phyloP scores from a whole-genome alignment of 2,329 filamentous ascomycete genomes.

The Neonectria neomacrospora region DNA sequence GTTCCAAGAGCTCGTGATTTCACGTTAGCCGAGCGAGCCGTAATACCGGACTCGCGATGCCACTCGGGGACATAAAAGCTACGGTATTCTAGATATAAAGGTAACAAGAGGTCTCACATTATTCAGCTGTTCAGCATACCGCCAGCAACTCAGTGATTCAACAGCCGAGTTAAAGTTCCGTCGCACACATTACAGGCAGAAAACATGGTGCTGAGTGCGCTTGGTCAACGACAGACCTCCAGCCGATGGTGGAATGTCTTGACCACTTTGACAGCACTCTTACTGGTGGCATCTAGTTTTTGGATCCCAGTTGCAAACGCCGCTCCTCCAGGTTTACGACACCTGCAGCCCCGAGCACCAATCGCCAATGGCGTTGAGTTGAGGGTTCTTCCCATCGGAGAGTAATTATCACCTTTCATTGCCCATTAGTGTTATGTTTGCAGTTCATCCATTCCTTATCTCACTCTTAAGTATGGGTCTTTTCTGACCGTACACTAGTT shows the following conservation, averaged over 20 bases:
- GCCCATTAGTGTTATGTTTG: neutral
- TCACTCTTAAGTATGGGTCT: neutral
- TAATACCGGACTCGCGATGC: neutral
- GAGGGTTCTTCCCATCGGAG: conserved; percentile 18
- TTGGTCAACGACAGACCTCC: neutral
- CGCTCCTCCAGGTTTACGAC: neutral
- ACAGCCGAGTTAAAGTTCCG: neutral
- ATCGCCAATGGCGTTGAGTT: neutral
- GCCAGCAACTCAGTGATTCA: neutral
- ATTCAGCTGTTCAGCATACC: neutral
- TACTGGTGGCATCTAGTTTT: neutral
- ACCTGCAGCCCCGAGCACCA: neutral
- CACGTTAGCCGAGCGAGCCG: neutral
- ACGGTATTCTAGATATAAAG: neutral
- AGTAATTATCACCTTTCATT: conserved; percentile 3
- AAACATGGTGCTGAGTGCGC: neutral
- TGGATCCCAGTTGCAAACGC: neutral
- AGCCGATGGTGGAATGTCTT: neutral
- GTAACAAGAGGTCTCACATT: neutral
- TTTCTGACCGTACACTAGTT: neutral
- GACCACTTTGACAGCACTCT: neutral
- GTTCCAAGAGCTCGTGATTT: neutral
- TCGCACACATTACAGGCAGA: neutral
- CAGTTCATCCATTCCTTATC: neutral
- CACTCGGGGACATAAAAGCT: neutral